Evolutionary conservation across 1,284 basidiomycete species (phyloP), one percentile per base, ranked within the genome.

Genomic region (Rhizopogon hawkerae): DNA sequence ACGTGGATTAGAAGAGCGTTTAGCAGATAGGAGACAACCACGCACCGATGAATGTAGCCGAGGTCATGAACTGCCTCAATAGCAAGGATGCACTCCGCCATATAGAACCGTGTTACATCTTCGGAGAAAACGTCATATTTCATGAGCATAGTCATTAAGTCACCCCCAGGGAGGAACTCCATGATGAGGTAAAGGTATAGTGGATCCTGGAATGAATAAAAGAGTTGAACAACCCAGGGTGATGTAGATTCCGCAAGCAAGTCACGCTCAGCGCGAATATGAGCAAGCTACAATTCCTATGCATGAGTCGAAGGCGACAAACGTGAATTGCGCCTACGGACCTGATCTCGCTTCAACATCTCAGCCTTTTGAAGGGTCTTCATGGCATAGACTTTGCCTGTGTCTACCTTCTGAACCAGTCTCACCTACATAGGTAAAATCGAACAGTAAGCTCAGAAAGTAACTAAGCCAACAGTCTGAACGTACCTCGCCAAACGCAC

Each of bases 91-190:
- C 93, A 97, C 70, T 98, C 95, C 37, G 95, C 95, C 83, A 98
- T 97, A 71, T 98, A 98, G 72, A 98, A 98, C 50, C 96, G 85
- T 31, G 93, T 96, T 35, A 98, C 95, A 64, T 98, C 95, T 68
- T 98, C 95, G 7, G 91, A 92, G 71, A 98, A 98, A 1, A 95
- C 92, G 67, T 98, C 95, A 69, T 98, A 98, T 70, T 98, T 98
- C 85, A 98, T 98, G 56, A 98, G 76, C 95, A 98, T 98, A 34
- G 86, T 89, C 95, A 98, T 98, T 54, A 98, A 74, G 68, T 98
- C 95, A 18, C 95, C 95, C 39, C 95, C 95, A 26, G 95, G 94
- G 48, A 98, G 75, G 72, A 98, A 98, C 69, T 98, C 95, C 95
- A 98, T 98, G 71, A 98, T 89, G 53, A 98, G 80, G 69, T 97